Evolutionary conservation across 495 filamentous ascomycete species (phyloP).

Genomic region (Lepraria neglecta): DNA sequence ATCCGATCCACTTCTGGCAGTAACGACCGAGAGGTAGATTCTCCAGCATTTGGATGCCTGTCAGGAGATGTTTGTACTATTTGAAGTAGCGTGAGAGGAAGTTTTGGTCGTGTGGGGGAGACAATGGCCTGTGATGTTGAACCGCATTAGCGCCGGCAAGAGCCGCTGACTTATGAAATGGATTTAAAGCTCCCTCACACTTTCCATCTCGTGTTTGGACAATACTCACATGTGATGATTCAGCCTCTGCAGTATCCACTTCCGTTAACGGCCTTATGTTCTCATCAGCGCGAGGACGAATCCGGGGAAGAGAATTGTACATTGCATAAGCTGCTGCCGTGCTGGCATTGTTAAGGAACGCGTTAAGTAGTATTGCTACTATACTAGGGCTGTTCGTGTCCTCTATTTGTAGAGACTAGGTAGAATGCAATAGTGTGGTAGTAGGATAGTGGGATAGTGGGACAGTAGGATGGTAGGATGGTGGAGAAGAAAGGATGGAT

Average conservation of each 20-base stretch:
- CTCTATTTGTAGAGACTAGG: too few relatives aligned
- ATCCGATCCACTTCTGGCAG: conserved; percentile 19
- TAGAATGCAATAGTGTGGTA: too few relatives aligned
- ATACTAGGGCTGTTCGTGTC: too few relatives aligned
- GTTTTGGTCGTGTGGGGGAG: not conserved
- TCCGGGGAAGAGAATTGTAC: too few relatives aligned
- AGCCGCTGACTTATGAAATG: not conserved
- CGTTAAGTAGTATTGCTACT: not conserved
- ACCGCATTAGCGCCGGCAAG: conserved; percentile 15
- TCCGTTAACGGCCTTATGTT: not conserved
- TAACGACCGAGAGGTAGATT: not conserved
- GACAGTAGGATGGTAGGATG: too few relatives aligned
- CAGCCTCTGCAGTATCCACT: not conserved
- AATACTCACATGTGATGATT: not conserved
- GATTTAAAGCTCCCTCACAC: too few relatives aligned
- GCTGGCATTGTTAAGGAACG: not conserved
- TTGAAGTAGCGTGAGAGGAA: not conserved
- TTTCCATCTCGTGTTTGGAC: too few relatives aligned
- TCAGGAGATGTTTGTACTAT: not conserved
- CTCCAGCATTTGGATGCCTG: conserved; percentile 11
- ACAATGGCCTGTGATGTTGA: not conserved
- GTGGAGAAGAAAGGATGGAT: too few relatives aligned
- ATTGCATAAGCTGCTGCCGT: not conserved
- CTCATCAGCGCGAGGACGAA: not conserved
- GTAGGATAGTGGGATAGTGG: too few relatives aligned